Evolutionary conservation across 257 asterid genomes (phyloP).

Genomic region (Perilla frutescens): DNA sequence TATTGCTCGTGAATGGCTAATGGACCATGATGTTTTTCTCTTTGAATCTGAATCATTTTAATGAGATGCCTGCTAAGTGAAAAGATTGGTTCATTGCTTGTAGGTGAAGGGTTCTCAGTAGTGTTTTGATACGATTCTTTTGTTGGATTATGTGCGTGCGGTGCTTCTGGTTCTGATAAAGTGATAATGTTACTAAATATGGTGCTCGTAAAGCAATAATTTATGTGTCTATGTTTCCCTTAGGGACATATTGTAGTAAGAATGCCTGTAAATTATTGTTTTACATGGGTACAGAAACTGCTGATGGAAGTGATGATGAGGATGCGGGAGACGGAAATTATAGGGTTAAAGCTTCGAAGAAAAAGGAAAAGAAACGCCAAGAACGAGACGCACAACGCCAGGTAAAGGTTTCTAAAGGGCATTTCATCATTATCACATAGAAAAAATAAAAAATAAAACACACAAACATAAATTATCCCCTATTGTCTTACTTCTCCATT

Average conservation of each 20-base stretch:
- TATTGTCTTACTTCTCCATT: constrained; percentile 2
- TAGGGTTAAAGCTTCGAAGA: constrained; percentile 67
- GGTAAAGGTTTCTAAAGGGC: constrained; percentile 41
- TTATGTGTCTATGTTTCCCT: background rate
- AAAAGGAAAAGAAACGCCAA: constrained; percentile 86
- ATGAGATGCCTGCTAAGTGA: constrained; percentile 11
- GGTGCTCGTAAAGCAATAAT: background rate
- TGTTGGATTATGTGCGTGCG: constrained; percentile 17
- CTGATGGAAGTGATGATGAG: constrained; percentile 85
- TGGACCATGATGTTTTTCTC: background rate
- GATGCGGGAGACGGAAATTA: constrained; percentile 66
- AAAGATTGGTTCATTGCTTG: constrained; percentile 5
- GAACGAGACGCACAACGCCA: constrained; percentile 96
- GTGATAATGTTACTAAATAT: background rate
- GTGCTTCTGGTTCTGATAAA: background rate
- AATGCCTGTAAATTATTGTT: constrained; percentile 22
- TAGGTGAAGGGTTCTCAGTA: background rate
- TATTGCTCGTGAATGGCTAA: constrained; percentile 8
- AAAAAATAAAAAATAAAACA: no score
- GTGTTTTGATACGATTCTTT: constrained; percentile 10
- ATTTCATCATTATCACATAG: background rate
- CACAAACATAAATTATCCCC: background rate
- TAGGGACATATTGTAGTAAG: background rate
- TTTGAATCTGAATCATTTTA: background rate
- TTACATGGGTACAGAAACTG: constrained; percentile 51